These are phyloP conservation scores for Apiospora arundinis DNA, from an alignment of 2,329 filamentous ascomycete species.

Conservation along the genomic window DNA sequence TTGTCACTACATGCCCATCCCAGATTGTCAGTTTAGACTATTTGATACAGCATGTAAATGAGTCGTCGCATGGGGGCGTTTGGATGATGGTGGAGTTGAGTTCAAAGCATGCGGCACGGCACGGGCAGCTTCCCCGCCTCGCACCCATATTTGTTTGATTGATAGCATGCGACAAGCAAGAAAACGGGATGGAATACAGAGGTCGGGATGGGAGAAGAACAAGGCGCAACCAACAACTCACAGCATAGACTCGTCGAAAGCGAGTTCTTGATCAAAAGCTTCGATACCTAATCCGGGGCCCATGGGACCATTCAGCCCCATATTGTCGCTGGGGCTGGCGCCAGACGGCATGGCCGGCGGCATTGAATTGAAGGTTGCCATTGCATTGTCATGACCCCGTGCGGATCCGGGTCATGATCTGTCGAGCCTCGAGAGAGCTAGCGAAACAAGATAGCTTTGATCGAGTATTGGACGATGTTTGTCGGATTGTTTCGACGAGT, in stretches of 20 bases:
- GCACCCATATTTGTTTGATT: neutral
- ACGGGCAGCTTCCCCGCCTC: conserved; percentile 4
- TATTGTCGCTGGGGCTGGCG: conserved; percentile 51
- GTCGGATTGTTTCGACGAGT: neutral
- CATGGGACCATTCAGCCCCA: conserved; percentile 45
- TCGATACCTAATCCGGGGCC: conserved; percentile 50
- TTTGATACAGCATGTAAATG: neutral
- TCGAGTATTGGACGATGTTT: neutral
- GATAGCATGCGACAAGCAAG: neutral
- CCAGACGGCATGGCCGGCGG: conserved; percentile 52
- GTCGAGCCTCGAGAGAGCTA: neutral
- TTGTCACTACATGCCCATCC: conserved; percentile 42
- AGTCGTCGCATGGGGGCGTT: neutral
- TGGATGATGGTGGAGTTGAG: conserved; percentile 22
- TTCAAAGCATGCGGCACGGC: neutral
- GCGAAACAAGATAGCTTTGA: neutral
- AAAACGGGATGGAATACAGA: neutral
- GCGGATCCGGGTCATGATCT: conserved; percentile 1
- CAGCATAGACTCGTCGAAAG: conserved; percentile 64
- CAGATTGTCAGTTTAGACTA: conserved; percentile 17
- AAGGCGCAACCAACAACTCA: conserved; percentile 43
- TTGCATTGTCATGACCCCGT: conserved; percentile 51
- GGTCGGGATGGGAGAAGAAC: neutral
- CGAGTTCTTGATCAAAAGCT: conserved; percentile 57
- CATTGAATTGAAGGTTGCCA: conserved; percentile 65